Evolutionary conservation across 495 filamentous ascomycete genomes (phyloP), one percentile per base, ranked within the genome.

Genomic region (Sporormia fimetaria): DNA sequence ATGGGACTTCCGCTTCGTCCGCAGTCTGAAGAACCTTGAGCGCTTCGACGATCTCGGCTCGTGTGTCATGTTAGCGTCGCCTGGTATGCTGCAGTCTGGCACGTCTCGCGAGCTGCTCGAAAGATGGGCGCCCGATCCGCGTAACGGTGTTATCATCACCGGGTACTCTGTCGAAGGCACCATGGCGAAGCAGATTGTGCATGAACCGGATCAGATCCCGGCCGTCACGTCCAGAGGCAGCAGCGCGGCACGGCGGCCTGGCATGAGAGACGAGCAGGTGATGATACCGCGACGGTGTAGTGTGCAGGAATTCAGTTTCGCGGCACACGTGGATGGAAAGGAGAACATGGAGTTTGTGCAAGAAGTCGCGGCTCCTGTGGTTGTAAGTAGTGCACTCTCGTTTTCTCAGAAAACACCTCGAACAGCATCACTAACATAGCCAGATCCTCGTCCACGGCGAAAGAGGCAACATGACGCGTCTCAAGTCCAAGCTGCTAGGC

Each of bases 91-190:
- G 34, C 87, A 98, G 60, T 94, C 85, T 39, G 90, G 90, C 25
- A 86, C 93, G 20, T 92, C 84, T 47, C 70, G 90, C 52, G 84
- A 94, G 54, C 66, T 98, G 8, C 72, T 98, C 2, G 90, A 98
- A 63, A 62, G 90, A 52, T 98, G 90, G 90, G 87, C 88, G 3
- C 90, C 90, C 0, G 88, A 81, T 64, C 80, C 87, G 33, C 81
- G 85, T 56, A 98, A 98, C 60, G 90, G 92, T 8, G 80, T 98
- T 17, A 80, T 98, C 44, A 88, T 98, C 65, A 98, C 90, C 3
- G 90, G 90, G 55, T 98, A 98, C 62, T 90, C 82, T 40, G 90
- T 98, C 17, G 90, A 98, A 62, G 90, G 92, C 8, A 98, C 90
- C 2, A 96, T 98, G 92, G 90, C 86, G 23, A 94, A 94, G 62